These are phyloP conservation scores for Penicillium sp. DNA, from an alignment of 2,329 filamentous ascomycete genomes.

Conservation along the genomic window DNA sequence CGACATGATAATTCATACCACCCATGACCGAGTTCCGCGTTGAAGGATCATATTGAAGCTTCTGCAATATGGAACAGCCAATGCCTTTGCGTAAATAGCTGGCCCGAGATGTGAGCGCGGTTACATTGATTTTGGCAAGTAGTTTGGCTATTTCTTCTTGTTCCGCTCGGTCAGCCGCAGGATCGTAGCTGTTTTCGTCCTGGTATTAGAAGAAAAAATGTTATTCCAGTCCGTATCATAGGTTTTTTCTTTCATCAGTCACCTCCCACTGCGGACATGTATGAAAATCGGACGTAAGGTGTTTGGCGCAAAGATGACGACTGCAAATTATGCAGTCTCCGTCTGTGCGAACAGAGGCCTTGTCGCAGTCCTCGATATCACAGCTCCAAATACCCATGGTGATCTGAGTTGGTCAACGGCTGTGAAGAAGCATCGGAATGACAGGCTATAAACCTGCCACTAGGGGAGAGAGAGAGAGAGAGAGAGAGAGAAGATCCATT, in stretches of 20 bases:
- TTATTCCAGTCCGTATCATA: background rate
- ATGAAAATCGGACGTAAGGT: slow-evolving; percentile 35
- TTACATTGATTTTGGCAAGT: slow-evolving; percentile 36
- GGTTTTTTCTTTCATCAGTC: slow-evolving; percentile 14
- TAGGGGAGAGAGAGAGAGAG: too few species aligned
- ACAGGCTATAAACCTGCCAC: too few species aligned
- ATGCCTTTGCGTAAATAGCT: slow-evolving; percentile 37
- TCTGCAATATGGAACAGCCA: slow-evolving; percentile 33
- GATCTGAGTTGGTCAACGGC: too few species aligned
- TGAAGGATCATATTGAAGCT: slow-evolving; percentile 36
- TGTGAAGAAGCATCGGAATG: too few species aligned
- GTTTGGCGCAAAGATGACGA: slow-evolving; percentile 39
- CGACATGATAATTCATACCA: slow-evolving; percentile 47
- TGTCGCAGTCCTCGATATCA: slow-evolving; percentile 28
- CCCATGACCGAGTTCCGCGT: slow-evolving; percentile 42
- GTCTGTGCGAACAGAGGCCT: slow-evolving; percentile 34
- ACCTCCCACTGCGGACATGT: slow-evolving; percentile 40
- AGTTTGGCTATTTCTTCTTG: slow-evolving; percentile 35
- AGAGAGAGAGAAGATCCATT: too few species aligned
- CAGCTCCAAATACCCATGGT: background rate
- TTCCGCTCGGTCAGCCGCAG: slow-evolving; percentile 35
- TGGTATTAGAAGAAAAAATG: slow-evolving; percentile 22
- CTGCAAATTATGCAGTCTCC: slow-evolving; percentile 43
- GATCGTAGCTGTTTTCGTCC: slow-evolving; percentile 38
- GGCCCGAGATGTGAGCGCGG: slow-evolving; percentile 38